phyloP scores from a whole-genome alignment of 352 stramenopile species.

The Phytophthora tentaculata region DNA sequence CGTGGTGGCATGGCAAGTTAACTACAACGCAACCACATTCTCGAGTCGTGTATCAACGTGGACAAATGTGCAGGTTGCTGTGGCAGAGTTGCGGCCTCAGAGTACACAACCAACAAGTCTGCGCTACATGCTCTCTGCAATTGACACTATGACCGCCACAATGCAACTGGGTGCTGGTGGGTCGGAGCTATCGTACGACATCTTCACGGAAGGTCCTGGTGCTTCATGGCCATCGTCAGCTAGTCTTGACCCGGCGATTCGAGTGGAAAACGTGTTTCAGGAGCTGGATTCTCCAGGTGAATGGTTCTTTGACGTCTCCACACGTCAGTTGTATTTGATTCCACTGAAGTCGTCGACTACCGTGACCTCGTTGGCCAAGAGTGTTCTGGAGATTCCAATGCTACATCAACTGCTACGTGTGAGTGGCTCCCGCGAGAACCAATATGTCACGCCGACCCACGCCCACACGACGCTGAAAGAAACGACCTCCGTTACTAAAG shows the following conservation, averaged over 20 bases:
- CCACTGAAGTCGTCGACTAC: conserved; percentile 40
- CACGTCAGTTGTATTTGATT: conserved; percentile 63
- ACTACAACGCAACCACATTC: conserved; percentile 49
- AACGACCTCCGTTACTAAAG: conserved; percentile 44
- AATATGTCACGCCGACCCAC: conserved; percentile 47
- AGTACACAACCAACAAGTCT: conserved; percentile 40
- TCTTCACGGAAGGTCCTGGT: conserved; percentile 45
- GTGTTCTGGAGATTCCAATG: conserved; percentile 57
- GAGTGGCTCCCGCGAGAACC: conserved; percentile 61
- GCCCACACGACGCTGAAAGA: conserved; percentile 53
- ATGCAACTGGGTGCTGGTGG: conserved; percentile 58
- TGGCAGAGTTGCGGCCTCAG: conserved; percentile 46
- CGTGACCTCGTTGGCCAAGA: conserved; percentile 28
- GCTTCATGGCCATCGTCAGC: conserved; percentile 2
- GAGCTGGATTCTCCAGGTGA: conserved; percentile 69
- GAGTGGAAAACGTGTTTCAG: conserved; percentile 69
- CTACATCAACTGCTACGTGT: conserved; percentile 72
- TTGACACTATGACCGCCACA: conserved; percentile 29
- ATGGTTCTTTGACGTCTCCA: conserved; percentile 70
- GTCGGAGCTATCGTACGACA: conserved; percentile 48
- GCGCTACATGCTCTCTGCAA: conserved; percentile 40
- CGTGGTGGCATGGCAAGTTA: conserved; percentile 25
- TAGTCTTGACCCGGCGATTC: conserved; percentile 38
- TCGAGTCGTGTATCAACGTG: conserved; percentile 49
- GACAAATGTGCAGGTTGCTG: conserved; percentile 33